Evolutionary conservation across 805 yeast genomes (phyloP), one percentile per base, ranked within the genome.

Genomic region (Candida orba): DNA sequence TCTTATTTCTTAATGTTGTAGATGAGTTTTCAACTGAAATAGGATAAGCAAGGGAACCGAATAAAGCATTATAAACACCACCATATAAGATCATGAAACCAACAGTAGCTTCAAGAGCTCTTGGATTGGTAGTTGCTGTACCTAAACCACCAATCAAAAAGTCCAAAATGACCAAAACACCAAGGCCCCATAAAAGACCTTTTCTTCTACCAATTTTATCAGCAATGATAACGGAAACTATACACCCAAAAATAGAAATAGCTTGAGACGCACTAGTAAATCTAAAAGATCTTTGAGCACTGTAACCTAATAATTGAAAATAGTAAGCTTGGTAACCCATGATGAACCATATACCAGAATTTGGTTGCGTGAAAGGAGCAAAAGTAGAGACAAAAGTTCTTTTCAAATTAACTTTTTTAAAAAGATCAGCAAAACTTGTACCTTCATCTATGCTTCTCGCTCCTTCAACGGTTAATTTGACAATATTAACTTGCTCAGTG

Each of bases 271-370:
- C 66, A 47, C 56, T 50, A 4, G 54, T 65, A 25, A 66, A 67
- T 33, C 36, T 29, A 57, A 69, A 73, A 4, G 76, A 59, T 53
- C 62, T 65, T 23, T 62, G 52, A 13, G 63, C 55, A 8, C 67
- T 57, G 54, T 68, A 65, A 39, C 79, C 79, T 29, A 75, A 72
- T 41, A 71, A 66, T 41, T 59, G 56, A 51, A 66, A 73, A 54
- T 68, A 72, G 50, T 71, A 73, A n/a, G 79, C 67, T 9, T 75
- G 59, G 54, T 69, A 73, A 34, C 68, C 69, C 59, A 65, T 64
- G 15, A 53, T 46, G 52, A 69, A 71, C 9, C 68, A 56, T 5
- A 75, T 64, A 45, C 78, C 77, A 37, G 71, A 64, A 50, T 65
- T 57, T 34, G 68, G 59, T 52, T 70, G 76, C 49, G 63, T 42